Base-by-base conservation (phyloP, 2,329 filamentous ascomycete genomes). In the Epichloe festucae region DNA sequence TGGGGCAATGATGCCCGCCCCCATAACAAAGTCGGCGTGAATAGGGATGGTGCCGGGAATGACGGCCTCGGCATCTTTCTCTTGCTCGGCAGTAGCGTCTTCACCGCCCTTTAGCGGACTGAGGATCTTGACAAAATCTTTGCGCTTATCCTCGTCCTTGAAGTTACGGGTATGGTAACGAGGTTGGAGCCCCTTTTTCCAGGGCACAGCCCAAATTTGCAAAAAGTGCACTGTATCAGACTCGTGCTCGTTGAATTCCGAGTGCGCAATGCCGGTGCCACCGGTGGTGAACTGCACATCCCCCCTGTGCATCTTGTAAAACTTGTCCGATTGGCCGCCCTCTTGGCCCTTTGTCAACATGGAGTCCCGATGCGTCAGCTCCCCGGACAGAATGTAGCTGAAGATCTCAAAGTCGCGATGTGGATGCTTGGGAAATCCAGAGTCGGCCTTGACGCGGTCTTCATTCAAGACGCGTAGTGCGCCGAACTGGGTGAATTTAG, bases 401-500 rank as follows among this genome's bases (percentile, higher is more conserved):
- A 91, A 94, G 70, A 95, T 95, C 67, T 94, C 86, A 66, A 89
- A 90, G 66, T 95, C 86, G 56, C 84, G 79, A 67, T 95, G 89
- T 27, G 82, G 82, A 64, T 95, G 89, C 0, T 87, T 89, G 4
- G 88, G 87, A 70, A 95, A 95, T 4, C 89, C 89, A 10, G 77
- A 81, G 54, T 80, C 77, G 31, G 82, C 72, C 60, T 80, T 78
- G 36, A 95, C 88, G 36, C 87, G 84, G 66, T 95, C 89, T 71
- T 95, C 89, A 63, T 95, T 95, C 61, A 95, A 82, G 40, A 95
- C 88, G 52, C 89, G 81, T 46, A 95, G 76, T 27, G 83, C 78
- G 7, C 89, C 89, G 63, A 86, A 94, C 56, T 78, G 75, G 45
- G 76, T 76, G 70, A 81, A 85, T 27, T 68, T 65, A 2, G 85